These are phyloP conservation scores for Linanthus parryae DNA, from an alignment of 148 eudicot species.

Conservation along the genomic window DNA sequence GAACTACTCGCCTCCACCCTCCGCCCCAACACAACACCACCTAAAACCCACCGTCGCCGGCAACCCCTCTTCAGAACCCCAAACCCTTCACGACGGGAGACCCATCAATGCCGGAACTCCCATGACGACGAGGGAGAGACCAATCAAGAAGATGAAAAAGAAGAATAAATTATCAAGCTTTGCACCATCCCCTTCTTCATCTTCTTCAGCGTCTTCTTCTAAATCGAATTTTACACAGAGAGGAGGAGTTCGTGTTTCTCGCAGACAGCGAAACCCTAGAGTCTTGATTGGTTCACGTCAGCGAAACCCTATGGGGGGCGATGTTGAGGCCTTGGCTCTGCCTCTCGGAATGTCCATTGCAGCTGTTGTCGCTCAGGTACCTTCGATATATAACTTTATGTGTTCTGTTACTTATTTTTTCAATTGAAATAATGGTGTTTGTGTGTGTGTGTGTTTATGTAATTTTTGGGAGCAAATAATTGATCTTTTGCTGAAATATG, in stretches of 20 bases:
- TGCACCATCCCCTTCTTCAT: conserved; percentile 17
- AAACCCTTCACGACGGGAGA: too few relatives aligned
- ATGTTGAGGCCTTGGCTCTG: conserved; percentile 65
- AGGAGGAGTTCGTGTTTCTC: conserved; percentile 30
- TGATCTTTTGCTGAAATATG: too few relatives aligned
- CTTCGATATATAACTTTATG: neutral
- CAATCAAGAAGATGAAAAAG: too few relatives aligned
- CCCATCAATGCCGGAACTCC: too few relatives aligned
- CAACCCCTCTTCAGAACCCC: too few relatives aligned
- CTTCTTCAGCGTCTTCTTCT: too few relatives aligned
- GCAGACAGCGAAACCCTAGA: conserved; percentile 39
- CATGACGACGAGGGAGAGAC: too few relatives aligned
- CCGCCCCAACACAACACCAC: too few relatives aligned
- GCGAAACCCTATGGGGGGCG: conserved; percentile 15
- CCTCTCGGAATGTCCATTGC: conserved; percentile 91
- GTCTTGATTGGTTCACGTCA: conserved; percentile 18
- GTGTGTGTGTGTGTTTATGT: neutral
- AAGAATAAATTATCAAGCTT: too few relatives aligned
- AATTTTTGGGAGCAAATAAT: too few relatives aligned
- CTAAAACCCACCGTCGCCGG: too few relatives aligned
- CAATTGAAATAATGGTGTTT: neutral
- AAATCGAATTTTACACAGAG: conserved; percentile 12
- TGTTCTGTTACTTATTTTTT: neutral
- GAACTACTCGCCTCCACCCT: too few relatives aligned
- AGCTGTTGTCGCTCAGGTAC: conserved; percentile 70